These are phyloP conservation scores for Yamadazyma sp. DNA, from an alignment of 1,139 yeast species.

Conservation along the genomic window DNA sequence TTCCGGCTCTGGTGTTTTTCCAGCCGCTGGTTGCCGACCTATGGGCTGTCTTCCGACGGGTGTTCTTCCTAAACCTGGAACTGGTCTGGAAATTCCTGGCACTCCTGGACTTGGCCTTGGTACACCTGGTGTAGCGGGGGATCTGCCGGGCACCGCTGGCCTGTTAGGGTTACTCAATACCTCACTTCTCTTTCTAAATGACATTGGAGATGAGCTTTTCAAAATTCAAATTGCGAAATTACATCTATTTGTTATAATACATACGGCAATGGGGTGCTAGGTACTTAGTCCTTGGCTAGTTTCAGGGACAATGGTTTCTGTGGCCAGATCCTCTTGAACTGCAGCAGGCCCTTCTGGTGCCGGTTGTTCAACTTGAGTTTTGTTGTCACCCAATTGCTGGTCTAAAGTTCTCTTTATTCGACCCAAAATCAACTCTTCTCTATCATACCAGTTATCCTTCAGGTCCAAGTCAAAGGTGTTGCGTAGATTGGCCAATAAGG, in stretches of 20 bases:
- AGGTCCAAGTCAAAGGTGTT: conserved; percentile 22
- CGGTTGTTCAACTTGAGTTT: neutral
- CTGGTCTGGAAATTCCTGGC: neutral
- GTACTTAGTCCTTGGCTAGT: too few species aligned
- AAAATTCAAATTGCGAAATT: neutral
- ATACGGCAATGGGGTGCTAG: neutral
- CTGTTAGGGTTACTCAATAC: conserved; percentile 35
- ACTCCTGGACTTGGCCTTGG: conserved; percentile 1
- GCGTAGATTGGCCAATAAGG: conserved; percentile 25
- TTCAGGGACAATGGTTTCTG: too few species aligned
- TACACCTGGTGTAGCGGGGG: conserved; percentile 2
- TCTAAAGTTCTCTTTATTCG: conserved; percentile 21
- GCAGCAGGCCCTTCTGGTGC: too few species aligned
- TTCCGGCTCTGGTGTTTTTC: conserved; percentile 8
- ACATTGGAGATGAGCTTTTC: conserved; percentile 39
- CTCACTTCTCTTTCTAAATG: conserved; percentile 71
- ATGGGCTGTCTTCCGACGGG: conserved; percentile 1
- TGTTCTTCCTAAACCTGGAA: conserved; percentile 1
- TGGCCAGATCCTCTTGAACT: too few species aligned
- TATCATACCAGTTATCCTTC: conserved; percentile 36
- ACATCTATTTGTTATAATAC: neutral
- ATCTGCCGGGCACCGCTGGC: conserved; percentile 14
- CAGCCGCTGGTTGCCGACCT: neutral
- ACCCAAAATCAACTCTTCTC: conserved; percentile 33
- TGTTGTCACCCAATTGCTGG: neutral